A percentile compares a stretch with the other conserved stretches of the same genome.
Conservation (phyloP, 2,329 filamentous ascomycete genomes). For the Purpureocillium takamizusanense region DNA sequence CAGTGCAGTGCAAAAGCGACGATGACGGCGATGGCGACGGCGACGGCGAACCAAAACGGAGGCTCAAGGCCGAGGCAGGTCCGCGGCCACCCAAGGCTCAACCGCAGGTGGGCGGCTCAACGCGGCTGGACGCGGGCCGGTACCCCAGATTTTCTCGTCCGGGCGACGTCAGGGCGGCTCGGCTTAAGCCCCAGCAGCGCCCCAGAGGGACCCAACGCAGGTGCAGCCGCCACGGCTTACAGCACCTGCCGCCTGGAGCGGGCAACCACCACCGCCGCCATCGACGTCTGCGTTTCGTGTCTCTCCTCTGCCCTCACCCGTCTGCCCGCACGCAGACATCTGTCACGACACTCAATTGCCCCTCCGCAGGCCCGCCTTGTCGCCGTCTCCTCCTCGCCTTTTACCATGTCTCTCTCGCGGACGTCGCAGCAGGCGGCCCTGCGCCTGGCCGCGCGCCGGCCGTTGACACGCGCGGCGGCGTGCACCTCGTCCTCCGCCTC, state of each 20-base stretch:
- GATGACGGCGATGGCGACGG: neutral
- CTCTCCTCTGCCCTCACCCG: too few relatives aligned
- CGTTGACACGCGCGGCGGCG: slow-evolving; percentile 21
- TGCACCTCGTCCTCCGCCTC: slow-evolving; percentile 9
- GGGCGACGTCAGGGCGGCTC: slow-evolving; percentile 6
- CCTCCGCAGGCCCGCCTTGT: too few relatives aligned
- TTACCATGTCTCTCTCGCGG: slow-evolving; percentile 38
- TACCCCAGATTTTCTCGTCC: slow-evolving; percentile 6
- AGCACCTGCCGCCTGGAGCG: too few relatives aligned
- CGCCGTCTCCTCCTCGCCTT: neutral
- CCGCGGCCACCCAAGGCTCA: slow-evolving; percentile 6
- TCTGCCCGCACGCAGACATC: too few relatives aligned
- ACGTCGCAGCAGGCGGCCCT: slow-evolving; percentile 38
- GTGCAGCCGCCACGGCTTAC: too few relatives aligned
- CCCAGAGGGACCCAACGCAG: too few relatives aligned
- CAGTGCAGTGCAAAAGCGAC: too few relatives aligned
- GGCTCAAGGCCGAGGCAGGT: neutral
- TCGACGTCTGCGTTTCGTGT: too few relatives aligned
- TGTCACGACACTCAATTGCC: too few relatives aligned
- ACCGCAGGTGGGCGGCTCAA: slow-evolving; percentile 21
- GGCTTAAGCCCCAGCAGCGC: too few relatives aligned
- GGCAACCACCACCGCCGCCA: too few relatives aligned
- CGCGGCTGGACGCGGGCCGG: slow-evolving; percentile 34
- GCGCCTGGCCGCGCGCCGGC: slow-evolving; percentile 13
- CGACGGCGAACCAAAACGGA: neutral